Evolutionary conservation across 805 yeast genomes (phyloP).

Genomic region (Wickerhamomyces subpelliculosus): DNA sequence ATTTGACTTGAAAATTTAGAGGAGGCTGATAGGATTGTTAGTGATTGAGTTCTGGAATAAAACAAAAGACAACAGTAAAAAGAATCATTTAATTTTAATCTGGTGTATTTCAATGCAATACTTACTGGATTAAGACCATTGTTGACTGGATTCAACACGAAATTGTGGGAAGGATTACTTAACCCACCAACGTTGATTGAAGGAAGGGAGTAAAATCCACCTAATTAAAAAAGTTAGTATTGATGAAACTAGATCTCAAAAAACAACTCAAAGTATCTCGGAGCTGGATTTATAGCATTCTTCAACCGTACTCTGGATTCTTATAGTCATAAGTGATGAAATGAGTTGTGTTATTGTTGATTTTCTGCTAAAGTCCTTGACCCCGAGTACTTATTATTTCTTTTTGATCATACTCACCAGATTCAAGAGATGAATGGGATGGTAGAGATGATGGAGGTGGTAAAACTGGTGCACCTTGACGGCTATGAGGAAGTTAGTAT

Average conservation of each 20-base stretch:
- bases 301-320: too few species aligned
- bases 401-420: conserved; percentile 13
- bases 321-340: too few species aligned
- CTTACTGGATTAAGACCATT: conserved; percentile 10
- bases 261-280: too few species aligned
- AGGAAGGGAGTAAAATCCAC: conserved; percentile 17
- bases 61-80: too few species aligned
- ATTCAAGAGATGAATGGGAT: conserved; percentile 16
- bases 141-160: conserved; percentile 13
- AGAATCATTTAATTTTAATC: too few species aligned
- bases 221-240: conserved; percentile 10
- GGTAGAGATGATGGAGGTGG: conserved; percentile 46
- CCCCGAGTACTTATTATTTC: too few species aligned
- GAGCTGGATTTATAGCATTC: too few species aligned
- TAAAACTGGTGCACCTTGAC: conserved; percentile 50
- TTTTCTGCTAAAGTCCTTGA: neutral
- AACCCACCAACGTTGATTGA: conserved; percentile 12
- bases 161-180: conserved; percentile 10
- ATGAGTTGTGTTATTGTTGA: too few species aligned
- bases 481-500: conserved; percentile 28
- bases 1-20: conserved; percentile 1
- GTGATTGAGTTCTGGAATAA: too few species aligned
- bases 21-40: conserved; percentile 7
- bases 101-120: neutral
- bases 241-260: conserved; percentile 1